phyloP scores from a whole-genome alignment of 345 rosid genomes.

The Clarkia xantiana region DNA sequence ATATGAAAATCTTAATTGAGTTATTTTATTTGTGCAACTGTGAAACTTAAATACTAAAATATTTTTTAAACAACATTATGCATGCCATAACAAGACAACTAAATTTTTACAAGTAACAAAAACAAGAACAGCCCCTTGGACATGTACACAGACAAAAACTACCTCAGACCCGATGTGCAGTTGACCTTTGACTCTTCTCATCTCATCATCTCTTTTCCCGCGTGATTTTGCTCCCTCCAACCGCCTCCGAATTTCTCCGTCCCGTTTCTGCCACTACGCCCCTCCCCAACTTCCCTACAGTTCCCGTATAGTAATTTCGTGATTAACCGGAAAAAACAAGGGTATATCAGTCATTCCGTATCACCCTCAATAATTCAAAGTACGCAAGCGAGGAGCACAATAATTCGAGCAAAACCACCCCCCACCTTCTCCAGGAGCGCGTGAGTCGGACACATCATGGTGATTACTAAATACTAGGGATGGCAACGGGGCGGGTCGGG shows the following conservation, averaged over 20 bases:
- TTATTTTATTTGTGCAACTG: no score
- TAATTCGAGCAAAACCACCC: slow-evolving; percentile 8
- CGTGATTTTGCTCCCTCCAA: slow-evolving; percentile 15
- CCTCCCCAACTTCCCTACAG: not conserved
- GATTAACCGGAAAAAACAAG: not conserved
- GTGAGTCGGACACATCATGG: not conserved
- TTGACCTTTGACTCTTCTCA: slow-evolving; percentile 33
- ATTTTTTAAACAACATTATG: no score
- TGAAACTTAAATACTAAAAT: no score
- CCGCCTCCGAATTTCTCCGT: slow-evolving; percentile 12
- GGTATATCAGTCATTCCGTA: not conserved
- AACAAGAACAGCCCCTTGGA: no score
- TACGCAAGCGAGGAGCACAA: slow-evolving; percentile 29
- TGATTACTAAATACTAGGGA: no score
- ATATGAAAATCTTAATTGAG: no score
- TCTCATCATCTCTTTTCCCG: slow-evolving; percentile 9
- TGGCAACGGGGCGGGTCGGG: no score
- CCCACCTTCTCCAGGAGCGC: slow-evolving; percentile 13
- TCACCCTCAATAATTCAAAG: slow-evolving; percentile 21
- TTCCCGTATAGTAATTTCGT: slow-evolving; percentile 6
- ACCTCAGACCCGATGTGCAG: not conserved
- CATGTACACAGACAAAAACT: not conserved
- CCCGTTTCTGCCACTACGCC: slow-evolving; percentile 41
- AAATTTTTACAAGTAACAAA: no score
- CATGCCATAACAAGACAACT: no score